Evolutionary conservation across 2,329 filamentous ascomycete genomes (phyloP).

Genomic region (Colletotrichum sp.): DNA sequence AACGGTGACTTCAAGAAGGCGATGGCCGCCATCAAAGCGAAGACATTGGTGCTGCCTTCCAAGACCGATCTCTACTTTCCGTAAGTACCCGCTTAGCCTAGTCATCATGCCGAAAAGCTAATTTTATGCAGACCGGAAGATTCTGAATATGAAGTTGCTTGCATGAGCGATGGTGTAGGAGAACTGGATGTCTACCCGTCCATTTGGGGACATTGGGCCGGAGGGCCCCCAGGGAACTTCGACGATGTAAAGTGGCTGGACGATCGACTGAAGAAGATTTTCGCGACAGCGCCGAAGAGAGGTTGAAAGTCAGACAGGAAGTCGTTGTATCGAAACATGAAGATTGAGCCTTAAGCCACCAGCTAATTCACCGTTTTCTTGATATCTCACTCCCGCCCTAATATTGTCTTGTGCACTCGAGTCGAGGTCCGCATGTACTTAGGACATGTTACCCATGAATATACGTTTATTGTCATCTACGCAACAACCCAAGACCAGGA

Average conservation of each 20-base stretch:
- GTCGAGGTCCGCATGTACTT: neutral
- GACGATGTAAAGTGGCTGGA: slow-evolving; percentile 78
- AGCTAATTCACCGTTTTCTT: neutral
- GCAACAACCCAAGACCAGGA: neutral
- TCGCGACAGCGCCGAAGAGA: slow-evolving; percentile 14
- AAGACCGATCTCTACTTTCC: slow-evolving; percentile 85
- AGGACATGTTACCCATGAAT: neutral
- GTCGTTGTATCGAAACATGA: neutral
- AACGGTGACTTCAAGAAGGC: slow-evolving; percentile 69
- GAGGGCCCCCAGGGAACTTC: slow-evolving; percentile 73
- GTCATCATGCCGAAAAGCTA: neutral
- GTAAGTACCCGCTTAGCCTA: neutral
- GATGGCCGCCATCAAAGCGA: slow-evolving; percentile 74
- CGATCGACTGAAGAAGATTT: slow-evolving; percentile 58
- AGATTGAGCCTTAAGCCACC: neutral
- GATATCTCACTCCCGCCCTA: neutral
- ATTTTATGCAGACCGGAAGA: slow-evolving; percentile 62
- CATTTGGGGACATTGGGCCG: slow-evolving; percentile 56
- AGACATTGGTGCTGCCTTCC: slow-evolving; percentile 71
- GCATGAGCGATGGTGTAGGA: slow-evolving; percentile 38
- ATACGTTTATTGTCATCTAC: neutral
- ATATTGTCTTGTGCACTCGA: neutral
- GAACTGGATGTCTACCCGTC: slow-evolving; percentile 43
- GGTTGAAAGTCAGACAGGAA: neutral
- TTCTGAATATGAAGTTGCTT: slow-evolving; percentile 73